Evolutionary conservation across 2,329 filamentous ascomycete species (phyloP), one percentile per base, ranked within the genome.

Genomic region (Aspergillus caelatus): DNA sequence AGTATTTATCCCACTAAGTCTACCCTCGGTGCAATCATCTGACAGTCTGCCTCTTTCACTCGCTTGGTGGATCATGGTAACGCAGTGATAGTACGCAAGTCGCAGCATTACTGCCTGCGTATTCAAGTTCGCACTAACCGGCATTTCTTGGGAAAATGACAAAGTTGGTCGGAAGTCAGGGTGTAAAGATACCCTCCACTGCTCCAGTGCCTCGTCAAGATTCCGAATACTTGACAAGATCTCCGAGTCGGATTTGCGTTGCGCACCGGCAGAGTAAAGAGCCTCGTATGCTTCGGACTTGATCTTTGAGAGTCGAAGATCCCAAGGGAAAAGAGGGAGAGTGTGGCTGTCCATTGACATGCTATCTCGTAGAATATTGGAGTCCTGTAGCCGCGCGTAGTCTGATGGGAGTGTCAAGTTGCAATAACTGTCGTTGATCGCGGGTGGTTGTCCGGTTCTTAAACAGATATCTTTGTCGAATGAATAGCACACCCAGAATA

Each of bases 201-300:
- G 69, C 55, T 86, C 84, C 0, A 86, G 71, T 23, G 84, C 80
- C 19, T 82, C 80, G 57, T 86, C 84, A 0, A 86, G 75, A 65
- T 82, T 77, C 11, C 83, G 78, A 9, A 86, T 85, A 11, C 80
- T 78, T 2, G 76, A 74, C 0, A 86, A 70, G 0, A 85, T 69
- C 46, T 85, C 80, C 0, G 82, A 80, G 32, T 84, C 80, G 0
- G 81, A 77, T 62, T 84, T 84, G 3, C 72, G 74, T 3, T 77
- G 64, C 0, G 82, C 78, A 1, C 74, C 66, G 1, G 75, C 72
- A 0, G 84, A 84, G 62, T 84, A 86, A 0, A 86, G 75, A 0
- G 75, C 67, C 1, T 73, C 74, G 43, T 77, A 79, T 1, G 78
- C 75, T 46, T 80, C 81, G 0, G 83, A 81, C 64, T 85, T 86